Conservation (phyloP, 2,329 filamentous ascomycete genomes). For the Aspergillus ochraceus region DNA sequence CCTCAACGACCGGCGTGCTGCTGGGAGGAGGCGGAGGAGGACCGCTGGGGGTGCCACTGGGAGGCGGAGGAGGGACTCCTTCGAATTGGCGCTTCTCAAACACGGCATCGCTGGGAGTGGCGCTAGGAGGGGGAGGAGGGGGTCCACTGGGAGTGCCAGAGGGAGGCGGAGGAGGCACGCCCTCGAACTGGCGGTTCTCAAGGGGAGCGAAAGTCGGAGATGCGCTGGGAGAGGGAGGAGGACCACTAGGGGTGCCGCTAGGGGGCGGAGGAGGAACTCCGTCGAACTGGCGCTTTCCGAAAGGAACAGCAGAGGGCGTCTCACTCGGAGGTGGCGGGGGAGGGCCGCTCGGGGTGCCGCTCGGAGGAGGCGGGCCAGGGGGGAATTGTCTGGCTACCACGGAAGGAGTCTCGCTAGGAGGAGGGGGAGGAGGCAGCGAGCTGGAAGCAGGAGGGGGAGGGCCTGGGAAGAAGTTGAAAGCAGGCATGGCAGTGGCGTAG, state of each 20-base stretch:
- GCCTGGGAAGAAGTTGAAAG: not conserved
- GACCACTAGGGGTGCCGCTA: too few species aligned
- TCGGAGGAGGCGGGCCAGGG: not conserved
- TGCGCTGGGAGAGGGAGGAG: not conserved
- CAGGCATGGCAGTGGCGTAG: not conserved
- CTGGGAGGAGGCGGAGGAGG: not conserved
- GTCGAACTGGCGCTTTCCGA: not conserved
- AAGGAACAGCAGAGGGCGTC: not conserved
- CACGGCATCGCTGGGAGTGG: not conserved
- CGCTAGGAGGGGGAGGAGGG: not conserved
- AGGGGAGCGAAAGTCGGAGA: not conserved
- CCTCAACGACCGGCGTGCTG: too few species aligned
- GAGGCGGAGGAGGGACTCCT: not conserved
- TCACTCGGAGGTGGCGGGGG: too few species aligned
- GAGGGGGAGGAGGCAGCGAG: not conserved
- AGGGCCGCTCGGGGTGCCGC: not conserved
- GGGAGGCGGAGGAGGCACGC: not conserved
- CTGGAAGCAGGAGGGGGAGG: not conserved
- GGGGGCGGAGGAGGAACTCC: not conserved
- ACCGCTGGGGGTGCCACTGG: not conserved
- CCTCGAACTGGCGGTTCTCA: not conserved
- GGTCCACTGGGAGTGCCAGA: not conserved
- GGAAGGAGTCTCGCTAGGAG: not conserved
- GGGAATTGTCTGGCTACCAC: not conserved
- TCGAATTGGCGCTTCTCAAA: not conserved